Base-by-base conservation (phyloP, 2,329 filamentous ascomycete genomes). In the Hypoxylon sp. region DNA sequence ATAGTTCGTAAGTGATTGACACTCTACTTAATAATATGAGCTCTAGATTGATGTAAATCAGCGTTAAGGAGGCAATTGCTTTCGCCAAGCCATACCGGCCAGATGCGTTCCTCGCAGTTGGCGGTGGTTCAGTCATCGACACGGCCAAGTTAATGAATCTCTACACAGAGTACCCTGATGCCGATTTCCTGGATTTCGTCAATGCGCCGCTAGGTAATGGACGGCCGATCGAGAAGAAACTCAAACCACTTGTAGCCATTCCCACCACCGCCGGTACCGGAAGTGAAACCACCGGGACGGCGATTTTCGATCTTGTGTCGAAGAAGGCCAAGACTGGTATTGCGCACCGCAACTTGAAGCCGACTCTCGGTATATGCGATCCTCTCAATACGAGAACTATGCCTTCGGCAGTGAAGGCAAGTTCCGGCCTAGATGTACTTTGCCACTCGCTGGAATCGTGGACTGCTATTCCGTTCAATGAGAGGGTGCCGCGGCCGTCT, bases 91-190 rank as follows among this genome's bases (percentile, higher is more conserved):
- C 91, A 0, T 93, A 94, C 78, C 81, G 86, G 29, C 92, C 94
- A 0, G 96, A 98, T 80, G 94, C 93, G 2, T 98, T 97, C 79
- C 86, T 99, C 14, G 96, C 96, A 22, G 96, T 99, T 14, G 96
- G 92, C 29, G 87, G 94, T 73, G 96, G 96, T 39, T 97, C 94
- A 42, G 96, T 98, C 72, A 99, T 99, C 73, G 96, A 99, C 81
- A 99, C 96, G 0, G 95, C 96, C 60, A 99, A 99, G 82, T 86
- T 99, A 63, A 98, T 99, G 94, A 99, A 99, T 78, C 87, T 99
- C 0, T 98, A 98, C 82, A 92, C 91, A 0, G 91, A 89, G 70
- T 98, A 94, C 78, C 94, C 94, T 0, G 92, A 98, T 6, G 95
- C 95, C 35, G 93, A 96, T 74, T 98, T 99, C 78, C 86, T 98